Base-by-base conservation (phyloP, 176 grass and related monocot species). In the Chloris gayana region DNA sequence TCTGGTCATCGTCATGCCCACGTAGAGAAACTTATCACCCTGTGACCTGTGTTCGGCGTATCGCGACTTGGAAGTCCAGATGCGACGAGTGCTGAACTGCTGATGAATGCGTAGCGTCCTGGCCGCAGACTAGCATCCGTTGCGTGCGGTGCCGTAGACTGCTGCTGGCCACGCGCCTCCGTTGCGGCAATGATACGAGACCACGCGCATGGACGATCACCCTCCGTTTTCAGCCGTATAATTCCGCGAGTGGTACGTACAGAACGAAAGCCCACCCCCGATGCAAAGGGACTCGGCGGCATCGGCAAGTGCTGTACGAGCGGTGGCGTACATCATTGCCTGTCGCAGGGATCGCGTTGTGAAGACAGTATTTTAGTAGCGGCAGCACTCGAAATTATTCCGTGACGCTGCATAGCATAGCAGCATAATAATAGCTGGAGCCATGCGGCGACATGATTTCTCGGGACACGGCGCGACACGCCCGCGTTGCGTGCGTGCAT, bases 391-490 rank as follows among this genome's bases (percentile, higher is more conserved):
- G 34, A 56, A 56, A 8, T 33, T 54, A 13, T 74, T 35, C 67
- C 57, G 31, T 7, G 47, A 54, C 62, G 71, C n/a, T 8, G 38
- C 39, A 10, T n/a, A n/a, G n/a, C n/a, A n/a, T n/a, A n/a, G n/a
- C n/a, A n/a, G n/a, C n/a, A n/a, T 4, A 37, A 37, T 22, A 53
- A 29, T 35, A 49, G 38, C 54, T 58, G 25, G 22, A 58, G 21
- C 65, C 10, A 50, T 37, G 72, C 70, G 9, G 63, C 65, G 73
- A 27, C 41, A 77, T 53, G 73, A 77, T 57, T 72, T 72, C 58
- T 74, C 75, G 31, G 4, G 77, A 49, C 80, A 82, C 75, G 63
- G 87, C 42, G 77, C 42, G 77, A 51, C 81, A 83, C 76, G 64
- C 82, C 34, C 13, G 62, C 26, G 37, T 37, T 42, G 38, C 17